Conservation (phyloP, 2,329 filamentous ascomycete genomes). For the Cordyceps tenuipes region DNA sequence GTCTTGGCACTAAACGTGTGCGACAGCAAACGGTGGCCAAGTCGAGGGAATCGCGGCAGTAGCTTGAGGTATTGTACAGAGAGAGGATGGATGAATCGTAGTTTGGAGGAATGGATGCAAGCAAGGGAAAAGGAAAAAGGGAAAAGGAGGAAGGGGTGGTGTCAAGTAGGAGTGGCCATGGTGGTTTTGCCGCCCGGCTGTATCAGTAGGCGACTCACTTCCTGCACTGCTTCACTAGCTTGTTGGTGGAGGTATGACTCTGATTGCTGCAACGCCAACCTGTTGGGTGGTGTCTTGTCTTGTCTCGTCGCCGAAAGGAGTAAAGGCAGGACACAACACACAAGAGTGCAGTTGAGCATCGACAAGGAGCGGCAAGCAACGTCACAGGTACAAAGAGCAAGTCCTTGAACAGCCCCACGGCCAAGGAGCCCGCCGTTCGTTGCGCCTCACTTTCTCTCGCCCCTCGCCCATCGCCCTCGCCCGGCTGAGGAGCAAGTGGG, state of each 20-base stretch:
- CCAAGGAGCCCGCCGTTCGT: not conserved
- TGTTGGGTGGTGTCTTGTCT: too few relatives aligned
- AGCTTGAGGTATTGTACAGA: not conserved
- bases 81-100: not conserved
- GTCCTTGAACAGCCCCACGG: not conserved
- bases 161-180: not conserved
- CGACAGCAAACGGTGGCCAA: not conserved
- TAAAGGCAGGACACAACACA: too few relatives aligned
- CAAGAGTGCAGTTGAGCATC: not conserved
- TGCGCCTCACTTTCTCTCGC: not conserved
- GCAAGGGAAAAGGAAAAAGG: not conserved
- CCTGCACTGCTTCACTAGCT: not conserved
- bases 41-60: not conserved
- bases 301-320: too few relatives aligned
- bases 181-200: not conserved
- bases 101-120: not conserved
- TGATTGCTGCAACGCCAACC: not conserved
- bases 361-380: not conserved
- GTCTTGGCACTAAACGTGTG: too few relatives aligned
- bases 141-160: not conserved
- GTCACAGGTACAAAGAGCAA: not conserved
- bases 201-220: not conserved
- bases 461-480: too few relatives aligned
- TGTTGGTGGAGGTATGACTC: not conserved
- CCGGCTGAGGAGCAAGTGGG: too few relatives aligned